Conservation (phyloP, 257 asterid genomes). For the Asclepias syriaca region DNA sequence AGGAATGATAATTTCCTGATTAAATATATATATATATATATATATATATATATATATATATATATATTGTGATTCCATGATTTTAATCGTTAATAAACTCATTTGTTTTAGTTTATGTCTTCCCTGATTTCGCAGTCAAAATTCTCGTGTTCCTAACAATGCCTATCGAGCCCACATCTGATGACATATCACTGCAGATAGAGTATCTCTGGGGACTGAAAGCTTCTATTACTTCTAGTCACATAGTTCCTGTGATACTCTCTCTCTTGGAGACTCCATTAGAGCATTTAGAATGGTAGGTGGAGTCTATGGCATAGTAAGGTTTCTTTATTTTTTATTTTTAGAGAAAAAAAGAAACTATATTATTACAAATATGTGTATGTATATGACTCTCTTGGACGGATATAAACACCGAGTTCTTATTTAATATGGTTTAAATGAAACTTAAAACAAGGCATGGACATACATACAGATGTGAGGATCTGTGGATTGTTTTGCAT, state of each 20-base stretch:
- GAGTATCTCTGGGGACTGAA: constrained; percentile 88
- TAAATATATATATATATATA: too few relatives aligned
- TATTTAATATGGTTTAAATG: neutral
- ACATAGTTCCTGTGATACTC: constrained; percentile 64
- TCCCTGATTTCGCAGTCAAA: constrained; percentile 54
- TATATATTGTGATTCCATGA: neutral
- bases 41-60: too few relatives aligned
- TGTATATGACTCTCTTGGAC: neutral
- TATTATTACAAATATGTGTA: too few relatives aligned
- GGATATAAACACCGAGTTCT: neutral
- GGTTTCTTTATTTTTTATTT: constrained; percentile 6
- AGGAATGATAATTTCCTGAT: neutral
- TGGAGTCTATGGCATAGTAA: constrained; percentile 7
- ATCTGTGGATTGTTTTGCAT: neutral
- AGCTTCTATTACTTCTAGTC: constrained; percentile 57
- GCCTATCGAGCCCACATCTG: constrained; percentile 82
- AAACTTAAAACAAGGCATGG: neutral
- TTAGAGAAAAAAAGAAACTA: too few relatives aligned
- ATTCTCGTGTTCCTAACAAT: constrained; percentile 84
- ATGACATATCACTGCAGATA: constrained; percentile 73
- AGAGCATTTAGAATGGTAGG: constrained; percentile 79
- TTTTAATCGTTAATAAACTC: neutral
- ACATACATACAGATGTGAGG: neutral
- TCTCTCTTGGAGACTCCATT: constrained; percentile 75
- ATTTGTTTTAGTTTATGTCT: neutral